A percentile compares a stretch with the other conserved stretches of the same genome.
These are phyloP conservation scores for Malus hybrid DNA, from an alignment of 331 rosid genomes.

Conservation along the genomic window DNA sequence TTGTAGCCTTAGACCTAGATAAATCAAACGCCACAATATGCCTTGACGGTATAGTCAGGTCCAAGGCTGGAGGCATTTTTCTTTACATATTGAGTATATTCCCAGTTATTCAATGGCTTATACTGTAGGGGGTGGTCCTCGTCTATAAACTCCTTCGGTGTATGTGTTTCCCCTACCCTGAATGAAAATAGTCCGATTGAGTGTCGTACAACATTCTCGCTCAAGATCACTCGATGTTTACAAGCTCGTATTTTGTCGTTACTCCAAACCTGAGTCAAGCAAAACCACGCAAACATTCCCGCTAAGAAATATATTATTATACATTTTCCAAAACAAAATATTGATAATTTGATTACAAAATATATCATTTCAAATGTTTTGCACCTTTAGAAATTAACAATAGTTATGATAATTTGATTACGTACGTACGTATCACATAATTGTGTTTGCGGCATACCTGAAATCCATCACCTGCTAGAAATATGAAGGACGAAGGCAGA, in stretches of 20 bases:
- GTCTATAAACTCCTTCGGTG: not conserved
- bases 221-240: not conserved
- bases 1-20: too few relatives aligned
- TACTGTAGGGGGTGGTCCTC: not conserved
- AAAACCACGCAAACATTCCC: not conserved
- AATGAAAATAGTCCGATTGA: not conserved
- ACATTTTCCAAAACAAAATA: too few relatives aligned
- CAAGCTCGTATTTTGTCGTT: not conserved
- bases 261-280: not conserved
- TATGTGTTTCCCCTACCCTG: not conserved
- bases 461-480: conserved; percentile 19
- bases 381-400: too few relatives aligned
- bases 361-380: too few relatives aligned
- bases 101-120: not conserved
- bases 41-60: not conserved
- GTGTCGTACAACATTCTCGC: not conserved
- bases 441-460: conserved; percentile 4
- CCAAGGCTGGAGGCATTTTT: not conserved
- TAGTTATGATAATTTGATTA: too few relatives aligned
- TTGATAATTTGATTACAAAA: too few relatives aligned
- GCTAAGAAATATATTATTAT: not conserved
- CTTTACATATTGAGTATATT: not conserved
- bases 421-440: too few relatives aligned
- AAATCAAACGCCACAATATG: not conserved
- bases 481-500: conserved; percentile 2